These are phyloP conservation scores for Nemania bipapillata DNA, from an alignment of 2,329 filamentous ascomycete species.

Conservation along the genomic window DNA sequence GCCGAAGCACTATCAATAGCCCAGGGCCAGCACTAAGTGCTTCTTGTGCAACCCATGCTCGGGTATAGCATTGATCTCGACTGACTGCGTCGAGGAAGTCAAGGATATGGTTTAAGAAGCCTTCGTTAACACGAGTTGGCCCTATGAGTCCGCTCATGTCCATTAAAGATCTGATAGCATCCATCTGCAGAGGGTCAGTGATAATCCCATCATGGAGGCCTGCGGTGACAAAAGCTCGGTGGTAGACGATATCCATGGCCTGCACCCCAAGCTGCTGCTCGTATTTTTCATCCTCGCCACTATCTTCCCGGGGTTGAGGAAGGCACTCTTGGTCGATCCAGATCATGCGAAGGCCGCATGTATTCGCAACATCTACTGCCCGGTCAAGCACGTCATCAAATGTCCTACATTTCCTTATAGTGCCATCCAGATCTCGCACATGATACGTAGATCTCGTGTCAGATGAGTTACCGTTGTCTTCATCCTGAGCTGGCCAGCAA, in stretches of 20 bases:
- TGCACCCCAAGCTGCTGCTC: constrained; percentile 25
- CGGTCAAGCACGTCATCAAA: constrained; percentile 23
- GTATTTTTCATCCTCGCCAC: background rate
- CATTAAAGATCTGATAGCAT: constrained; percentile 1
- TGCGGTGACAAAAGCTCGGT: constrained; percentile 21
- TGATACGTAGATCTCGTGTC: constrained; percentile 14
- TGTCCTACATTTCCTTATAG: background rate
- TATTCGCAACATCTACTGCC: constrained; percentile 26
- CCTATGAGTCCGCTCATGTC: background rate
- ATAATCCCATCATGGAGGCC: constrained; percentile 17
- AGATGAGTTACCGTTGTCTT: background rate
- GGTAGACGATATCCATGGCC: constrained; percentile 32
- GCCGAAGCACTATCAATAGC: constrained; percentile 16
- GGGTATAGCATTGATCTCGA: constrained; percentile 22
- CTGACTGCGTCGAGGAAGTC: constrained; percentile 8
- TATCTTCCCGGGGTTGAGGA: constrained; percentile 14
- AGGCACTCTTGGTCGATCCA: constrained; percentile 33
- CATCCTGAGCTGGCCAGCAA: constrained; percentile 14
- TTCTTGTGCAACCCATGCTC: constrained; percentile 29
- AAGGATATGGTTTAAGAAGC: background rate
- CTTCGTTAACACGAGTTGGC: background rate
- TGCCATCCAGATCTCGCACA: constrained; percentile 20
- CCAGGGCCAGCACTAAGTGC: constrained; percentile 18
- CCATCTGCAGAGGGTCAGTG: constrained; percentile 9
- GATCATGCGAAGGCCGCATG: constrained; percentile 26